Evolutionary conservation across 75 land plant genomes (phyloP), one percentile per base, ranked within the genome.

Genomic region (Sequoia sempervirens): DNA sequence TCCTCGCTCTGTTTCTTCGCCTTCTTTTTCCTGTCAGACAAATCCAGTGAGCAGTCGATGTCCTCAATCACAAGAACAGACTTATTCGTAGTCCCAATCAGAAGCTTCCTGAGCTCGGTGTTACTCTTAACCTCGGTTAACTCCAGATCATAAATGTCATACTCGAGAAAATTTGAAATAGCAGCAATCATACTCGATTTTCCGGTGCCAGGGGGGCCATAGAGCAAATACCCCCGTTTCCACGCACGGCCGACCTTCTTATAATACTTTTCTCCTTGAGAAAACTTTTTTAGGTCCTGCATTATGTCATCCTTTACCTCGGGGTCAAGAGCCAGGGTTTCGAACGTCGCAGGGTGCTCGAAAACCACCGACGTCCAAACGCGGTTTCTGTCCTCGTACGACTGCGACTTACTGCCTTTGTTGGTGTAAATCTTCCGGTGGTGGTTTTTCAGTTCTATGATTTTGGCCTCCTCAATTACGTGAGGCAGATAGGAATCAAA

Each of bases 241-340:
- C 53, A 50, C 1, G 53, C 53, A 50, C 53, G 88, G 36, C 89
- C 89, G 28, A 82, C 89, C 1, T 58, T 11, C 32, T 36, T 80
- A n/a, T 78, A 83, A 61, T 78, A 83, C 43, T 78, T 91, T 79
- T 6, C 86, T 82, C 83, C 61, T 23, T 11, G 43, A 38, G 13
- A 32, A 83, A 94, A 92, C 1, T 34, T 69, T 32, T 34, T 37
- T 5, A 94, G 90, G 52, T 94, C 92, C 15, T 87, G 82, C 3
- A 86, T 84, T 23, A 92, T 92, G 79, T 90, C 88, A 38, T 86
- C 28, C 90, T 91, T 91, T 86, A 82, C 86, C n/a, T 74, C 80
- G 1, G 89, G 86, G 20, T 92, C 94, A 50, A 50, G 53, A 50
- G 53, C 13, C 2, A 50, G 15, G 1, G 53, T 50, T 50, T 50